Evolutionary conservation across 257 asterid genomes (phyloP).

Genomic region (Gynochthodes officinalis): DNA sequence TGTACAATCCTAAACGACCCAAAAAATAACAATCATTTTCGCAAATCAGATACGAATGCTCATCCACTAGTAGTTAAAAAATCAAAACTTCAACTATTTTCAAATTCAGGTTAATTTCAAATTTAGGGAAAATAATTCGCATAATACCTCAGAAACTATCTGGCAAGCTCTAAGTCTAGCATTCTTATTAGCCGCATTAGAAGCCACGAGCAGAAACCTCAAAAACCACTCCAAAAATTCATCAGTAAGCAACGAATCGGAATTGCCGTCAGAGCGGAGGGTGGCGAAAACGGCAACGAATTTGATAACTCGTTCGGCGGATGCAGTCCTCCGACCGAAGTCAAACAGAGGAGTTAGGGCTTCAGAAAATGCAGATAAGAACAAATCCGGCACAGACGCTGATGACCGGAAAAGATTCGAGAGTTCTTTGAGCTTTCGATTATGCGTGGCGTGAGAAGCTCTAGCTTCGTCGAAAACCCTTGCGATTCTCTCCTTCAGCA

Average conservation of each 20-base stretch:
- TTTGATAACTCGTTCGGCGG: conserved; percentile 62
- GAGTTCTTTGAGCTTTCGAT: conserved; percentile 77
- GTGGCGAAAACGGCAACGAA: conserved; percentile 55
- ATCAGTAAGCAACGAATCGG: conserved; percentile 30
- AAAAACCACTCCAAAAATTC: conserved; percentile 60
- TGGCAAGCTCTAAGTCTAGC: conserved; percentile 86
- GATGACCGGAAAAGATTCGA: conserved; percentile 42
- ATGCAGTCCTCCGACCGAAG: conserved; percentile 62
- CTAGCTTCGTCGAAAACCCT: conserved; percentile 58
- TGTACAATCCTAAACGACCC: neutral
- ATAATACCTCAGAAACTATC: conserved; percentile 81
- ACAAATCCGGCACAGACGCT: conserved; percentile 29
- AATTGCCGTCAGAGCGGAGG: conserved; percentile 24
- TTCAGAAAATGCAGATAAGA: conserved; percentile 47
- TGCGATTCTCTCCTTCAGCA: conserved; percentile 37
- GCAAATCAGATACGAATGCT: neutral
- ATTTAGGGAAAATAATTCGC: neutral
- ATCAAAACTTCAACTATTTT: neutral
- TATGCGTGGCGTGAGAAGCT: conserved; percentile 60
- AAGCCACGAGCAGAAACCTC: conserved; percentile 59
- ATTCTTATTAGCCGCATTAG: conserved; percentile 61
- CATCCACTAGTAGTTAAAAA: neutral
- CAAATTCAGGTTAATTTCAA: neutral
- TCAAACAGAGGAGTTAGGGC: conserved; percentile 61
- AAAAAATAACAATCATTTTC: neutral